Conservation (phyloP, 2,329 filamentous ascomycete species). For the Aureobasidium sp. region DNA sequence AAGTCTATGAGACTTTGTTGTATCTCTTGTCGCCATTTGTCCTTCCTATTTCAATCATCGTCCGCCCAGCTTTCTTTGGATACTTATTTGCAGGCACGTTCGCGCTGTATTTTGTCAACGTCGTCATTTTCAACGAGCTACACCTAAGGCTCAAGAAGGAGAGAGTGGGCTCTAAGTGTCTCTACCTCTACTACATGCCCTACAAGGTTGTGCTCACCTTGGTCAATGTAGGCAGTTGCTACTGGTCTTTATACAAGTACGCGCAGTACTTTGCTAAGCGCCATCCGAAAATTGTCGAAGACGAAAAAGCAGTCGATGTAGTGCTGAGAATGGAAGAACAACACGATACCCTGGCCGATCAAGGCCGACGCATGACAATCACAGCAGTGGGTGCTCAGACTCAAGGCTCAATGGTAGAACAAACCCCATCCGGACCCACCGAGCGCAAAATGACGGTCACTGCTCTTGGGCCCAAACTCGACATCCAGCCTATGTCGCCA, state of each 20-base stretch:
- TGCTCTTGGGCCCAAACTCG: background rate
- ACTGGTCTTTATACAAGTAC: conserved; percentile 32
- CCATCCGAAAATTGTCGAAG: conserved; percentile 44
- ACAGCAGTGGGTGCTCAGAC: conserved; percentile 17
- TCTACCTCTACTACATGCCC: conserved; percentile 38
- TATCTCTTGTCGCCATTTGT: conserved; percentile 42
- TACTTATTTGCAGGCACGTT: conserved; percentile 34
- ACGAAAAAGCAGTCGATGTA: conserved; percentile 33
- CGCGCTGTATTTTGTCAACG: conserved; percentile 39
- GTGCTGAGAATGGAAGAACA: conserved; percentile 18
- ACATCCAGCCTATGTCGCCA: background rate
- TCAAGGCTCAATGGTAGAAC: conserved; percentile 3
- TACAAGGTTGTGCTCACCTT: conserved; percentile 40
- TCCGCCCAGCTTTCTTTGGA: conserved; percentile 36
- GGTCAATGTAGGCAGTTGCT: conserved; percentile 36
- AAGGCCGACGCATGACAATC: conserved; percentile 19
- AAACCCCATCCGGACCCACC: background rate
- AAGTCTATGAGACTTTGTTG: conserved; percentile 43
- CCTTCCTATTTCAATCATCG: conserved; percentile 40
- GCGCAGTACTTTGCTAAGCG: conserved; percentile 41
- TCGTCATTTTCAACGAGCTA: conserved; percentile 43
- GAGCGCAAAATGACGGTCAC: conserved; percentile 5
- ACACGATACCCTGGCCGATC: background rate
- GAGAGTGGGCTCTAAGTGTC: conserved; percentile 33
- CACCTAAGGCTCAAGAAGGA: conserved; percentile 42